phyloP scores from a whole-genome alignment of 768 basidiomycete genomes.

The Inosperma sp. region DNA sequence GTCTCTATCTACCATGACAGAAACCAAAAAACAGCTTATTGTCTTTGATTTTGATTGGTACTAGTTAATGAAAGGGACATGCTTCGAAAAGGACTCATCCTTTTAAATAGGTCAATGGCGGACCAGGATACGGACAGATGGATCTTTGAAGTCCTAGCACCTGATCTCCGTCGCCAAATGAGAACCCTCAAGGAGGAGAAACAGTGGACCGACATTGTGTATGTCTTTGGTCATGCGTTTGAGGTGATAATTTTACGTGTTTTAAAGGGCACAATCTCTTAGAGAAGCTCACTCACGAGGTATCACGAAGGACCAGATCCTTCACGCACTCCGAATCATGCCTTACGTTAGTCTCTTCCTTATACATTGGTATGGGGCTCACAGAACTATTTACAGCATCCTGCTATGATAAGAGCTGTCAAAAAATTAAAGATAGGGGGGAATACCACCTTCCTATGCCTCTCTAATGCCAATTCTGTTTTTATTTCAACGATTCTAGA shows the following conservation, averaged over 20 bases:
- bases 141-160: constrained; percentile 83
- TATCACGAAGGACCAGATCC: constrained; percentile 68
- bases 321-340: constrained; percentile 69
- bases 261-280: constrained; percentile 59
- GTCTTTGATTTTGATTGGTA: constrained; percentile 98
- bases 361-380: background rate
- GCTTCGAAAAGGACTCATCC: too few species aligned
- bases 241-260: constrained; percentile 1
- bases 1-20: constrained; percentile 24
- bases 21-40: constrained; percentile 59
- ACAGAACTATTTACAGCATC: constrained; percentile 57
- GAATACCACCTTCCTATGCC: constrained; percentile 77
- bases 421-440: constrained; percentile 61
- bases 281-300: constrained; percentile 67
- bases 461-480: constrained; percentile 91
- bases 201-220: constrained; percentile 98
- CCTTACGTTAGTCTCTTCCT: constrained; percentile 65
- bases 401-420: constrained; percentile 94
- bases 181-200: constrained; percentile 53
- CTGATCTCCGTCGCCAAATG: constrained; percentile 80
- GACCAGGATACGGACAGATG: constrained; percentile 98
- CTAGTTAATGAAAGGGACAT: constrained; percentile 1
- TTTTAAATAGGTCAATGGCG: constrained; percentile 64
- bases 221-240: constrained; percentile 24
- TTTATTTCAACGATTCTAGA: constrained; percentile 89